A percentile compares a stretch with the other conserved stretches of the same genome.
These are phyloP conservation scores for Kodamaea hsintzibuensis DNA, from an alignment of 805 yeast species.

Conservation along the genomic window DNA sequence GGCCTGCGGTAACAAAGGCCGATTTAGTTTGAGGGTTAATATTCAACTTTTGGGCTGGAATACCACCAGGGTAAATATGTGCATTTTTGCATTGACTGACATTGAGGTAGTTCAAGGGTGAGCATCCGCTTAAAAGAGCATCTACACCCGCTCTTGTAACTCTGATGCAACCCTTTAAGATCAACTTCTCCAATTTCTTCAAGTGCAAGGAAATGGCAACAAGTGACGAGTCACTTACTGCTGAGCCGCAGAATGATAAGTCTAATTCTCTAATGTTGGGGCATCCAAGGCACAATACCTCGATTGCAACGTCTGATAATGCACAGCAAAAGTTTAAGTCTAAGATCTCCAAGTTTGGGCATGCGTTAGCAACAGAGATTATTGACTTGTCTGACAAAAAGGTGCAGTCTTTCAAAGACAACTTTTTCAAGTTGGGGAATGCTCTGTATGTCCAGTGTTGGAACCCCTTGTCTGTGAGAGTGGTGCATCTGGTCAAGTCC, in stretches of 20 bases:
- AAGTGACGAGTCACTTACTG: constrained; percentile 71
- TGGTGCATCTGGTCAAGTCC: constrained; percentile 72
- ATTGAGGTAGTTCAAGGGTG: constrained; percentile 53
- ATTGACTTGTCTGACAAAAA: constrained; percentile 68
- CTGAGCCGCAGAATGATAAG: constrained; percentile 75
- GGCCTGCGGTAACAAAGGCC: constrained; percentile 58
- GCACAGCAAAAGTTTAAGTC: constrained; percentile 78
- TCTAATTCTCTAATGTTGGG: constrained; percentile 53
- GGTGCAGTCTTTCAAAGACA: constrained; percentile 71
- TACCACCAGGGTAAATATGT: constrained; percentile 60
- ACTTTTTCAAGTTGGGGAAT: constrained; percentile 52
- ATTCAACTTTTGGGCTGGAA: constrained; percentile 55
- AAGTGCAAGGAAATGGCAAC: constrained; percentile 59
- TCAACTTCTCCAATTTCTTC: constrained; percentile 47
- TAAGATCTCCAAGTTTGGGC: constrained; percentile 54
- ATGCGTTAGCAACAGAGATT: constrained; percentile 59
- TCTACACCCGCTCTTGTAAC: constrained; percentile 80
- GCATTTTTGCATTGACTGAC: constrained; percentile 74
- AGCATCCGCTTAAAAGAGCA: constrained; percentile 57
- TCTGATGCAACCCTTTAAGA: constrained; percentile 68
- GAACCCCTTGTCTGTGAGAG: constrained; percentile 75
- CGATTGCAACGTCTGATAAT: constrained; percentile 65
- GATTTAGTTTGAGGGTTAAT: constrained; percentile 53
- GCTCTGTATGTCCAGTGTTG: constrained; percentile 59
- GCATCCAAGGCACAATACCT: constrained; percentile 67